Conservation (phyloP, 2,329 filamentous ascomycete species). For the Hawksworthiomyces lignivorus region DNA sequence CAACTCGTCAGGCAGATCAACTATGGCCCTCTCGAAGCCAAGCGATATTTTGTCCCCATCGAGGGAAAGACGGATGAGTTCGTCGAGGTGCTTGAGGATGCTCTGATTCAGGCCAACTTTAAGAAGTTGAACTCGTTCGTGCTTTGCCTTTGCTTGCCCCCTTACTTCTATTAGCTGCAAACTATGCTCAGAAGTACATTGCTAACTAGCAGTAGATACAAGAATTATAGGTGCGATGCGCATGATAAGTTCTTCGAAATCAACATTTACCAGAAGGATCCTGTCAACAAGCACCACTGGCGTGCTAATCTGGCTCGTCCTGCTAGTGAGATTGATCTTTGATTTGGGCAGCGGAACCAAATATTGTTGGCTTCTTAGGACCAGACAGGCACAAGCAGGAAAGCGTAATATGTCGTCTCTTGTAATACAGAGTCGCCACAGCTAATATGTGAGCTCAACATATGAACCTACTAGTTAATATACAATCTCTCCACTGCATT, state of each 20-base stretch:
- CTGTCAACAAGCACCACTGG: conserved; percentile 37
- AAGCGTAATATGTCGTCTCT: too few relatives aligned
- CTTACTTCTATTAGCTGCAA: too few relatives aligned
- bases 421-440: too few relatives aligned
- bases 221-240: conserved; percentile 35
- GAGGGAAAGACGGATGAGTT: conserved; percentile 17
- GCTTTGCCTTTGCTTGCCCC: neutral
- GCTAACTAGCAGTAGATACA: too few relatives aligned
- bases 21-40: conserved; percentile 34
- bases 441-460: too few relatives aligned
- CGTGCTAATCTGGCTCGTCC: conserved; percentile 34
- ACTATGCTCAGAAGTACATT: too few relatives aligned
- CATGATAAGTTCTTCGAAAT: conserved; percentile 42
- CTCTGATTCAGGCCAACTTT: conserved; percentile 33
- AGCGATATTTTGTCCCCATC: conserved; percentile 31
- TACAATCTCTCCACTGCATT: too few relatives aligned
- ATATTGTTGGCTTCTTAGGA: too few relatives aligned
- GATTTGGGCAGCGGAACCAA: too few relatives aligned
- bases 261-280: conserved; percentile 41
- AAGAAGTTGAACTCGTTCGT: conserved; percentile 36
- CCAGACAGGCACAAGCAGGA: too few relatives aligned
- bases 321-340: conserved; percentile 30
- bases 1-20: conserved; percentile 39
- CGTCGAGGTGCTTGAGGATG: conserved; percentile 27
- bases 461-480: too few relatives aligned